Evolutionary conservation across 2,329 filamentous ascomycete species (phyloP).

Genomic region (Arthrobotrys entomopaga): DNA sequence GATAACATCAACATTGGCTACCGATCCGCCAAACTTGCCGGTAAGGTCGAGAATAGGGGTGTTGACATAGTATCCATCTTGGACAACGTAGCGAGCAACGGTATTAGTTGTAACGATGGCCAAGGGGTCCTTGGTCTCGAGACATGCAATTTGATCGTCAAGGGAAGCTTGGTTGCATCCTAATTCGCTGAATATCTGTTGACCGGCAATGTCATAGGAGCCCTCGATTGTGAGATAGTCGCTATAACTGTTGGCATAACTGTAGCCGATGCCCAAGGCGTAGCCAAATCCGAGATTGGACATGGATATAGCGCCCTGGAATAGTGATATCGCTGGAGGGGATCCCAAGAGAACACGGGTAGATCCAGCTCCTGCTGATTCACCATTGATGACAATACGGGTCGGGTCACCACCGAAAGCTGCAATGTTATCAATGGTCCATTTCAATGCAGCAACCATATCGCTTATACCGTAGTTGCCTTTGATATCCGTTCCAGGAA

Average conservation of each 20-base stretch:
- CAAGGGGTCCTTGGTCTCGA: slow-evolving; percentile 65
- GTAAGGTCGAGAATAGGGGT: slow-evolving; percentile 64
- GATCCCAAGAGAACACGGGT: slow-evolving; percentile 68
- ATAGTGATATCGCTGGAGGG: slow-evolving; percentile 65
- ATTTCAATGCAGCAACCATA: slow-evolving; percentile 57
- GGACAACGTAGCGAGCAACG: slow-evolving; percentile 68
- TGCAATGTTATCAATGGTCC: slow-evolving; percentile 57
- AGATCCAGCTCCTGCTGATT: slow-evolving; percentile 65
- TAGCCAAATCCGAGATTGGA: slow-evolving; percentile 70
- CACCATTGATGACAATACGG: slow-evolving; percentile 58
- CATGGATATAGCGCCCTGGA: slow-evolving; percentile 65
- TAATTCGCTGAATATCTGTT: slow-evolving; percentile 66
- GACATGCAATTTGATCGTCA: slow-evolving; percentile 67
- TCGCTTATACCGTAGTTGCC: slow-evolving; percentile 62
- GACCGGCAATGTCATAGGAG: slow-evolving; percentile 65
- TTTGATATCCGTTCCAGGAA: slow-evolving; percentile 68
- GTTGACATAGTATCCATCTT: slow-evolving; percentile 69
- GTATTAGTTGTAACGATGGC: slow-evolving; percentile 63
- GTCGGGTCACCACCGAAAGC: slow-evolving; percentile 57
- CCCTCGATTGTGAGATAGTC: slow-evolving; percentile 69
- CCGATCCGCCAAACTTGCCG: slow-evolving; percentile 59
- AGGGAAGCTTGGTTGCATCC: slow-evolving; percentile 66
- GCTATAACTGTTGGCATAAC: slow-evolving; percentile 70
- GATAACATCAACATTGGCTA: slow-evolving; percentile 68
- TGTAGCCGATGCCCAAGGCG: slow-evolving; percentile 67